Evolutionary conservation across 148 eudicot species (phyloP).

Genomic region (Spergularia bocconei): DNA sequence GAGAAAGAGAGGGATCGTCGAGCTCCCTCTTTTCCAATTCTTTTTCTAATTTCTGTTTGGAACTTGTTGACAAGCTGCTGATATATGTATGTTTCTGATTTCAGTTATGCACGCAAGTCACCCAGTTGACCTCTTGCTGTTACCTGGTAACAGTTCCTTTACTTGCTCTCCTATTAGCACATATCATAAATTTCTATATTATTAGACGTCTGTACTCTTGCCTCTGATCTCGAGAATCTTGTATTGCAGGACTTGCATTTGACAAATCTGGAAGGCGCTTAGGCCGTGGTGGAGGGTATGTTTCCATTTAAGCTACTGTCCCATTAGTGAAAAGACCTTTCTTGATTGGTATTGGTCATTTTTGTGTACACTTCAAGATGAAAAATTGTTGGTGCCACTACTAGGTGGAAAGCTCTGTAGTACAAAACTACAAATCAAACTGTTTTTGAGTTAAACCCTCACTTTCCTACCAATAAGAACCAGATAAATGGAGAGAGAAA

Average conservation of each 20-base stretch:
- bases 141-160: slow-evolving; percentile 64
- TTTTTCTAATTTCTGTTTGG: neutral
- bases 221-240: neutral
- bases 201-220: neutral
- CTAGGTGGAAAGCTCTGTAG: too few relatives aligned
- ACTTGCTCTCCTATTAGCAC: slow-evolving; percentile 14
- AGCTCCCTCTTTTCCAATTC: neutral
- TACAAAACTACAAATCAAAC: too few relatives aligned
- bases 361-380: neutral
- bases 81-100: slow-evolving; percentile 16
- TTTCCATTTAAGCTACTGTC: slow-evolving; percentile 2
- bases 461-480: too few relatives aligned
- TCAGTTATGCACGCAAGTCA: slow-evolving; percentile 87
- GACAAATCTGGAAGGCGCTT: slow-evolving; percentile 91
- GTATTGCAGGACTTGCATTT: slow-evolving; percentile 80
- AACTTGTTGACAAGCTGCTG: neutral
- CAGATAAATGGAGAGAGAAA: too few relatives aligned
- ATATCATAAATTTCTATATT: neutral
- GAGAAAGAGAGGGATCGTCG: neutral
- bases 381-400: neutral
- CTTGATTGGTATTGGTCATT: neutral
- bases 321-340: neutral
- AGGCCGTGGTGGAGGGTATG: slow-evolving; percentile 99
- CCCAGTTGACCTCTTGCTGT: slow-evolving; percentile 77
- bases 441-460: too few relatives aligned